Conservation (phyloP, 1,284 basidiomycete species). For the Puccinia coronata region DNA sequence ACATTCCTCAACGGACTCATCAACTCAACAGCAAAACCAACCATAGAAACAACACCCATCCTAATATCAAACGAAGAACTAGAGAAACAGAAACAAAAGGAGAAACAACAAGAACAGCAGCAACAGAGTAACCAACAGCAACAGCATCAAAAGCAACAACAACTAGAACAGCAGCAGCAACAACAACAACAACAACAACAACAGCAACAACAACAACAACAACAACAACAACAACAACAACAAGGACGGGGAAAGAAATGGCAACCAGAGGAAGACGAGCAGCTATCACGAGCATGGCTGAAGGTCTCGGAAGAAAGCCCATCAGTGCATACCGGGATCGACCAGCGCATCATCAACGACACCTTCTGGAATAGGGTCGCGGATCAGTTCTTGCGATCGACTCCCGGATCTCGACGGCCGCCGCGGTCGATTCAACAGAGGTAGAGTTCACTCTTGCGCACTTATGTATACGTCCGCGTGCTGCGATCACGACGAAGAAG, state of each 20-base stretch:
- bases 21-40: neutral
- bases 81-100: neutral
- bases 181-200: too few relatives aligned
- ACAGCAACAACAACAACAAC: slow-evolving; percentile 9
- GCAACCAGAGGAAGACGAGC: slow-evolving; percentile 32
- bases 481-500: too few relatives aligned
- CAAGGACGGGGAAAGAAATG: slow-evolving; percentile 15
- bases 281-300: slow-evolving; percentile 5
- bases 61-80: slow-evolving; percentile 18
- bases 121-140: neutral
- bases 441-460: neutral
- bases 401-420: neutral
- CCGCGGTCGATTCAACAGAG: slow-evolving; percentile 30
- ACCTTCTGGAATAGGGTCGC: slow-evolving; percentile 19
- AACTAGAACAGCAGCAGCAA: neutral
- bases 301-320: slow-evolving; percentile 1
- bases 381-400: neutral
- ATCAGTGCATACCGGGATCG: neutral
- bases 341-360: neutral
- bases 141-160: neutral
- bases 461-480: too few relatives aligned
- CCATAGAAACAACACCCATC: neutral
- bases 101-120: neutral
- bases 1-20: neutral
- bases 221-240: neutral